phyloP scores from a whole-genome alignment of 495 filamentous ascomycete species.

The Ascobolus immersus region DNA sequence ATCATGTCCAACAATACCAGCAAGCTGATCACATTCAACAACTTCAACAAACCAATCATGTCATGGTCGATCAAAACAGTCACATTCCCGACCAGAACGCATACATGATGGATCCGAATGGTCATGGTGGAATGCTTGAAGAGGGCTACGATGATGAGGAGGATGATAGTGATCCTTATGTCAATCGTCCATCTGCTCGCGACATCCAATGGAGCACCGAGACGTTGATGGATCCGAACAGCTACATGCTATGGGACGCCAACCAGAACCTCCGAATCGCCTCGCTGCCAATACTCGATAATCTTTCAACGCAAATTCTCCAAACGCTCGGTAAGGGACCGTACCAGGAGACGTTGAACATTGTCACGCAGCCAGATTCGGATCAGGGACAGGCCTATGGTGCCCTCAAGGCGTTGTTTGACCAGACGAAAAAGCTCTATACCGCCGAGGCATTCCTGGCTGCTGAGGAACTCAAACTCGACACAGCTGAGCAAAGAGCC shows the following conservation, averaged over 20 bases:
- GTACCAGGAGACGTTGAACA: slow-evolving; percentile 46
- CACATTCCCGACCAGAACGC: slow-evolving; percentile 1
- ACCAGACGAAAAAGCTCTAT: slow-evolving; percentile 57
- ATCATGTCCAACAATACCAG: background rate
- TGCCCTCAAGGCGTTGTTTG: slow-evolving; percentile 53
- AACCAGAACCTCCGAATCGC: slow-evolving; percentile 32
- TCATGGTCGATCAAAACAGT: background rate
- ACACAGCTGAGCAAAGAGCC: slow-evolving; percentile 38
- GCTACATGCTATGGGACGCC: slow-evolving; percentile 16
- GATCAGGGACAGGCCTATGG: slow-evolving; percentile 60
- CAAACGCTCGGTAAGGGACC: slow-evolving; percentile 40
- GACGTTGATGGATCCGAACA: slow-evolving; percentile 7
- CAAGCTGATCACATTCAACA: background rate
- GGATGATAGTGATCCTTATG: background rate
- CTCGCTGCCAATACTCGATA: slow-evolving; percentile 47
- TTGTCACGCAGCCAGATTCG: slow-evolving; percentile 45
- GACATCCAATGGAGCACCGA: slow-evolving; percentile 1
- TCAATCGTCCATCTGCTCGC: slow-evolving; percentile 4
- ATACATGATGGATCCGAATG: slow-evolving; percentile 7
- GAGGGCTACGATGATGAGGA: slow-evolving; percentile 14
- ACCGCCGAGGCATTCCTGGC: slow-evolving; percentile 47
- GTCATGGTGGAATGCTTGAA: slow-evolving; percentile 6
- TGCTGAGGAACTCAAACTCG: slow-evolving; percentile 43
- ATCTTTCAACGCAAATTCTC: slow-evolving; percentile 48
- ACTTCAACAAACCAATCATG: background rate